Conservation (phyloP, 164 flowering plant species). For the Brasenia schreberi region DNA sequence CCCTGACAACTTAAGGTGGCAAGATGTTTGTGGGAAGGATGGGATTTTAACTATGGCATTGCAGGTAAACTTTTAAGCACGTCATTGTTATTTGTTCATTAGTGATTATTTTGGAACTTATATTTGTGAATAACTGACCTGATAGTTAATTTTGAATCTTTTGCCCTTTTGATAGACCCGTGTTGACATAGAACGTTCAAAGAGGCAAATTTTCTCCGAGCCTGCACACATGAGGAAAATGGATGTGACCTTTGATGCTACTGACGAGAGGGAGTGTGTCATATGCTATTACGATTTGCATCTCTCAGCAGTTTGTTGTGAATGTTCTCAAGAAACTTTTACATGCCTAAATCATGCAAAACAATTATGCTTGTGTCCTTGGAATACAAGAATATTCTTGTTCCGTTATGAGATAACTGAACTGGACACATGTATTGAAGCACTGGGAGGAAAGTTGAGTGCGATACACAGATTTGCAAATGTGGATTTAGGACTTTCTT, state of each 20-base stretch:
- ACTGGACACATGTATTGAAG: slow-evolving; percentile 43
- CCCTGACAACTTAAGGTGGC: slow-evolving; percentile 41
- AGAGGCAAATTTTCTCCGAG: slow-evolving; percentile 39
- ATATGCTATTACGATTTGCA: slow-evolving; percentile 53
- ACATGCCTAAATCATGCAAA: slow-evolving; percentile 59
- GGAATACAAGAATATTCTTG: slow-evolving; percentile 36
- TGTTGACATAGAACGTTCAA: slow-evolving; percentile 26
- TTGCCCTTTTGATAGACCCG: slow-evolving; percentile 34
- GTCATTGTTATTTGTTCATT: not conserved
- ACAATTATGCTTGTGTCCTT: slow-evolving; percentile 57
- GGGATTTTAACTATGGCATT: slow-evolving; percentile 52
- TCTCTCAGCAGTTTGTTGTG: slow-evolving; percentile 58
- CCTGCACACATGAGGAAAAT: slow-evolving; percentile 26
- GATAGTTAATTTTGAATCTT: not conserved
- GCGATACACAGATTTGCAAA: slow-evolving; percentile 70
- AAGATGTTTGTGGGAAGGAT: slow-evolving; percentile 41
- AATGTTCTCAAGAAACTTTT: slow-evolving; percentile 50
- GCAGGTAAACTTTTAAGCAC: slow-evolving; percentile 25
- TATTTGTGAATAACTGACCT: not conserved
- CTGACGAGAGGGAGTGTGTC: slow-evolving; percentile 44
- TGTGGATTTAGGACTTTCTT: slow-evolving; percentile 42
- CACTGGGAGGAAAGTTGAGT: slow-evolving; percentile 66
- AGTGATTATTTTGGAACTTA: no score
- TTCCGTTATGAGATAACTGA: slow-evolving; percentile 50
- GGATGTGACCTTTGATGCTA: slow-evolving; percentile 42